Evolutionary conservation across 2,329 filamentous ascomycete genomes (phyloP), one percentile per base, ranked within the genome.

Genomic region (Aspergillus brasiliensis): DNA sequence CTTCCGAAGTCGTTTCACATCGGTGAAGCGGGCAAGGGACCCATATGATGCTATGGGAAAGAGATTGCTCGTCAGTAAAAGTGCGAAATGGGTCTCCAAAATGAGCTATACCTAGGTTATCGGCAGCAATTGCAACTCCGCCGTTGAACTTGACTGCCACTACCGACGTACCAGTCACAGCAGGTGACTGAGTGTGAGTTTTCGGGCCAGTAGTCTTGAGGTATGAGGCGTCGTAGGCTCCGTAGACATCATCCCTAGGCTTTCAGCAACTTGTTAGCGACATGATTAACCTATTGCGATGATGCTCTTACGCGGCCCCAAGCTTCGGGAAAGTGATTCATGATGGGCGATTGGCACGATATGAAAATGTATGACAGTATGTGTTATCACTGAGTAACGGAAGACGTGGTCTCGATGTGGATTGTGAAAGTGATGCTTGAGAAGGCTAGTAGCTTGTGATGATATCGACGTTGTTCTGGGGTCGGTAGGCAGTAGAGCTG

Each of bases 201-300:
- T 87, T 92, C 60, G 93, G 91, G 56, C 82, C 84, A 23, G 81
- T 72, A 54, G 79, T 82, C 70, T 91, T 86, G 75, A 98, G 88
- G 78, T 94, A 93, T 60, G 92, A 91, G 73, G 84, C 82, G 80
- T 98, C 91, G 80, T 99, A 99, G 72, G 90, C 84, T 71, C 95
- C 95, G 81, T 98, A 99, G 74, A 98, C 84, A 79, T 99, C 95
- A 80, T 99, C 91, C 85, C 95, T 90, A 75, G 95, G 95, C 95
- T 99, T 62, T 21, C 49, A 55, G 72, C 63, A 57, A 61, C 59
- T 69, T 80, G 71, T 81, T 76, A 81, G 78, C 56, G 54, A 62
- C 15, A 57, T 27, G 49, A 23, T 27, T 52, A 59, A 19, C 51
- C 21, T 47, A 21, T 44, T 42, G 58, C 55, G 55, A 62, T 55